phyloP scores from a whole-genome alignment of 2,329 filamentous ascomycete species.

The Pyrenophora tritici-repentis region DNA sequence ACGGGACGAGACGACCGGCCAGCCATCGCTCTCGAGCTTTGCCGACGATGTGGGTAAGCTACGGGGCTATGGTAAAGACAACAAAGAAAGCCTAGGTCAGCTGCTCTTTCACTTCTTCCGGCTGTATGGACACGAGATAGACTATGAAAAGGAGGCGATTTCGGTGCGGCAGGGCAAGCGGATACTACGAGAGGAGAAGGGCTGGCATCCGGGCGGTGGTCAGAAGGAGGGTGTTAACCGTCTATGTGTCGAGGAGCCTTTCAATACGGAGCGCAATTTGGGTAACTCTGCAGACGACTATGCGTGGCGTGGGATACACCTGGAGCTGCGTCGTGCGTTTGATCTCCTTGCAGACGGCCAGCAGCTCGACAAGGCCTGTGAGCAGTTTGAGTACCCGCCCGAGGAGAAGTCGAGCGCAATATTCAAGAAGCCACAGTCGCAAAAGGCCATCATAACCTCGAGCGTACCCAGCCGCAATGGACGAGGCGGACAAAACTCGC shows the following conservation, averaged over 20 bases:
- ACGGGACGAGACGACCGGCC: conserved; percentile 65
- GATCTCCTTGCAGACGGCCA: conserved; percentile 73
- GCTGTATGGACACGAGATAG: conserved; percentile 90
- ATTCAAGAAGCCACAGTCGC: conserved; percentile 59
- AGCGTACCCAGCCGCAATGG: conserved; percentile 56
- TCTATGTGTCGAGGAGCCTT: conserved; percentile 94
- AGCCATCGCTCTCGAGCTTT: conserved; percentile 69
- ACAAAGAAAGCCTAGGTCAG: conserved; percentile 80
- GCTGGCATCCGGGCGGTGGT: conserved; percentile 71
- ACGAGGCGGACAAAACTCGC: conserved; percentile 51
- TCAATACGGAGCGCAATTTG: conserved; percentile 85
- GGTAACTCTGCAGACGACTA: conserved; percentile 97
- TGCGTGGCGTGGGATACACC: conserved; percentile 86
- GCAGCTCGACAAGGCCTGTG: conserved; percentile 82
- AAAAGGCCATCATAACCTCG: conserved; percentile 60
- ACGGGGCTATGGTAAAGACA: conserved; percentile 73
- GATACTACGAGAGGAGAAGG: conserved; percentile 81
- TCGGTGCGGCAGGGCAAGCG: conserved; percentile 83
- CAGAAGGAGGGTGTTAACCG: conserved; percentile 65
- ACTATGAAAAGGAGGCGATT: conserved; percentile 82
- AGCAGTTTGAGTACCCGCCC: conserved; percentile 84
- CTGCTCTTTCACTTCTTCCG: conserved; percentile 96
- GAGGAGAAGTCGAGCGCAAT: conserved; percentile 65
- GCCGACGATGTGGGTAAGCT: conserved; percentile 83
- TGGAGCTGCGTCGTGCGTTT: conserved; percentile 88